Evolutionary conservation across 768 basidiomycete species (phyloP).

Genomic region (Naematelia aurantialba): DNA sequence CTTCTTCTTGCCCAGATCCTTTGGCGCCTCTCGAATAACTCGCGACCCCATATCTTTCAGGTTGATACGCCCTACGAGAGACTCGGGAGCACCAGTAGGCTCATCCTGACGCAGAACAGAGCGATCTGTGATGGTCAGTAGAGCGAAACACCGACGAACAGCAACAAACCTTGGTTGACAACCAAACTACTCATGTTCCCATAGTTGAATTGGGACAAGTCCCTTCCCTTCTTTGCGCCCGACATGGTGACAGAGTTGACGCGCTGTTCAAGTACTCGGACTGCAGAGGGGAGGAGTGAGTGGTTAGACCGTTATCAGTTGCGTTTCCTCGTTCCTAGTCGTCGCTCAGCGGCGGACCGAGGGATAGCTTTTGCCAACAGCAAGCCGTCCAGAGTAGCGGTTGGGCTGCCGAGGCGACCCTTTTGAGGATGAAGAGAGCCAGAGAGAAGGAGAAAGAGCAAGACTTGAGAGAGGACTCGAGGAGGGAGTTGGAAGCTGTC

Average conservation of each 20-base stretch:
- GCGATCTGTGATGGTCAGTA: constrained; percentile 28
- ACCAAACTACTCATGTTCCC: constrained; percentile 91
- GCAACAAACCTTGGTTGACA: constrained; percentile 64
- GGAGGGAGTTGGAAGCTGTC: neutral
- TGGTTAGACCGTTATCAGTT: neutral
- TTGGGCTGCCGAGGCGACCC: no score
- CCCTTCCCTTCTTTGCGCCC: constrained; percentile 58
- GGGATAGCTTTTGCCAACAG: no score
- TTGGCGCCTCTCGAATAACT: constrained; percentile 73
- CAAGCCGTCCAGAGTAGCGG: no score
- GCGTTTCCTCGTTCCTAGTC: neutral
- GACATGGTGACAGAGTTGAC: constrained; percentile 10
- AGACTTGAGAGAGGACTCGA: no score
- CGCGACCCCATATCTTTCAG: constrained; percentile 89
- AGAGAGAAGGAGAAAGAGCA: neutral
- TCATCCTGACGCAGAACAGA: constrained; percentile 76
- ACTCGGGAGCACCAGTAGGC: constrained; percentile 92
- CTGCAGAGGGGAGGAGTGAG: neutral
- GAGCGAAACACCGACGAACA: neutral
- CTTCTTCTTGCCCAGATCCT: constrained; percentile 90
- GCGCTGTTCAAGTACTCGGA: neutral
- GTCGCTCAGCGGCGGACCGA: neutral
- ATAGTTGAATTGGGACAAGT: constrained; percentile 92
- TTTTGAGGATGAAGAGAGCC: neutral
- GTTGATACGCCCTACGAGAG: constrained; percentile 85